Base-by-base conservation (phyloP, 192 early-diverging fungal genomes). In the Backusella sp. region DNA sequence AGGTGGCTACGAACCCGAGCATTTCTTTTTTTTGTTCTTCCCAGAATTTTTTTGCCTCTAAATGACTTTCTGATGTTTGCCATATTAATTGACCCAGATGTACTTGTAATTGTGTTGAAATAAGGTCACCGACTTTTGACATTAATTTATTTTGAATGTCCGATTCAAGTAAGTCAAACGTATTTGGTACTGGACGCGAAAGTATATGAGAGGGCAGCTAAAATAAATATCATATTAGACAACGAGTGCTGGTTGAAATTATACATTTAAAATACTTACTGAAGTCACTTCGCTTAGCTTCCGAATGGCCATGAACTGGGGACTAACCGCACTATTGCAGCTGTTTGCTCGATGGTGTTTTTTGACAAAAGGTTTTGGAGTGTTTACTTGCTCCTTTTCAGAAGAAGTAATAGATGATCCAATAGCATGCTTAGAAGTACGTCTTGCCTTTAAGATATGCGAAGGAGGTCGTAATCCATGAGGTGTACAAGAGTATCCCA, bases 311-410 rank as follows among this genome's bases (percentile, higher is more conserved):
- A 76, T 76, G 19, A 76, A 76, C 17, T 68, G 34, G 15, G 75
- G 75, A 23, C 75, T 76, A 12, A 76, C 75, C 1, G 75, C 75
- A 59, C 75, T 76, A 34, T 37, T 76, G 23, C 37, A 59, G 21
- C 62, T 67, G 11, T 12, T 21, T 21, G 66, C 73, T 71, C 28
- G 46, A 7, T 36, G n/a, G 14, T 65, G 30, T n/a, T 19, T 67
- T 11, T 36, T 41, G 6, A 41, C 73, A 35, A 44, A 62, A 26
- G 11, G 9, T 12, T 62, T 23, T 17, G 5, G 73, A 74, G 17
- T 26, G 28, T 44, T 65, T 67, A 34, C 19, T 36, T 34, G 34
- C 9, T 66, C 62, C 66, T 30, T 74, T 65, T 32, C 65, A 6
- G 17, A 62, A 17, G 34, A n/a, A 19, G 0, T 9, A 42, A 26